Percentiles rank a stretch among this genome's conserved stretches.
These are phyloP conservation scores for Corylus americana DNA, from an alignment of 306 rosid genomes.

Conservation along the genomic window DNA sequence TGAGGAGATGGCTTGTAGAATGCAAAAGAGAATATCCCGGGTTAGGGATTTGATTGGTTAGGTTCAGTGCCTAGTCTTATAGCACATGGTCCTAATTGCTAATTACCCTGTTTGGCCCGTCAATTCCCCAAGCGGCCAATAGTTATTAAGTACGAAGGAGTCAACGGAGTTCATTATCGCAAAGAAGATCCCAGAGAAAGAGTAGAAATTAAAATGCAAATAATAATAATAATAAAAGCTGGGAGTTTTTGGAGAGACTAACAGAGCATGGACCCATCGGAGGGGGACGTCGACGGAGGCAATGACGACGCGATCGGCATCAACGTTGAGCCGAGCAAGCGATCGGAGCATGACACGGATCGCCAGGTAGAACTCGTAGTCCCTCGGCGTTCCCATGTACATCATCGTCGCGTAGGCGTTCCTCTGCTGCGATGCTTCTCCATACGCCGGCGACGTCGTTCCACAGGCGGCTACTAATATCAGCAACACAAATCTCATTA, in stretches of 20 bases:
- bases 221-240: not conserved
- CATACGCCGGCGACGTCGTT: not conserved
- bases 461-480: not conserved
- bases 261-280: constrained; percentile 79
- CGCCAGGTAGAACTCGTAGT: constrained; percentile 85
- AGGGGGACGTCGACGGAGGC: constrained; percentile 81
- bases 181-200: not conserved
- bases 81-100: too few species aligned
- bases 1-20: too few species aligned
- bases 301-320: constrained; percentile 89
- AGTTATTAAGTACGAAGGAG: too few species aligned
- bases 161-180: too few species aligned
- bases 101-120: too few species aligned
- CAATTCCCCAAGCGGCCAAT: too few species aligned
- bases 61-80: too few species aligned
- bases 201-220: too few species aligned
- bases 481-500: constrained; percentile 11
- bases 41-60: too few species aligned
- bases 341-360: constrained; percentile 75
- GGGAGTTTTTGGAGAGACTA: constrained; percentile 25
- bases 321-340: constrained; percentile 49
- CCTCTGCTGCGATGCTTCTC: not conserved
- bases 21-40: too few species aligned
- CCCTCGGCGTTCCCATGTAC: constrained; percentile 88
- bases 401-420: constrained; percentile 95